Evolutionary conservation across 306 rosid species (phyloP), one percentile per base, ranked within the genome.

Genomic region (Herpetospermum pedunculosum): DNA sequence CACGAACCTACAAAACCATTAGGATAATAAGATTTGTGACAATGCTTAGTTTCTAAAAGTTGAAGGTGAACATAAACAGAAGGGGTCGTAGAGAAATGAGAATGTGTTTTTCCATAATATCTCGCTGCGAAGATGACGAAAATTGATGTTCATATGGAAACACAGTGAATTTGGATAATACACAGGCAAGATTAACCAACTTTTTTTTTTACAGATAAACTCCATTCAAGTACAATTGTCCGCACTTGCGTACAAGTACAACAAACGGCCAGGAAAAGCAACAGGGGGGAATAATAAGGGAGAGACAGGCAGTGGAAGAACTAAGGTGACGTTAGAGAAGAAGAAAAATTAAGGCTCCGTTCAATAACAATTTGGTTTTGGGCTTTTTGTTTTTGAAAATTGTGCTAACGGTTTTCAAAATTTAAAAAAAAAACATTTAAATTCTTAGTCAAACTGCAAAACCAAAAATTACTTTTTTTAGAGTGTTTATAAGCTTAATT

Each of bases 1-100:
- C 98, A 40, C 98, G 98, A 77, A 90, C 98, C 98, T 92, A 55
- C 74, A 83, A 73, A 75, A 77, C 44, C 74, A 59, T 77, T 64
- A 55, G 11, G 23, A 19, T 18, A 71, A 34, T 34, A 62, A 34
- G 34, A 41, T 19, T 40, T 25, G 23, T 43, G 12, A 25, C 73
- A 43, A 69, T 2, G 6, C 60, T 11, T 30, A 23, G 53, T 67
- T 13, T 67, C 72, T 19, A 21, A 37, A 65, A 6, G 50, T 38
- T 21, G 18, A 55, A 55, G 46, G 34, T 40, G 50, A 40, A 25
- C 12, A 41, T 41, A 13, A 67, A 25, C 72, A 67, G 49, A 65
- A 21, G 30, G 19, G 49, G 12, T 37, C 19, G 35, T 3, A 19
- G 26, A 63, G 18, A 63, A n/a, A 35, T 8, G 16, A 25, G 32